Base-by-base conservation (phyloP, 257 asterid genomes). In the Penstemon newberryi region DNA sequence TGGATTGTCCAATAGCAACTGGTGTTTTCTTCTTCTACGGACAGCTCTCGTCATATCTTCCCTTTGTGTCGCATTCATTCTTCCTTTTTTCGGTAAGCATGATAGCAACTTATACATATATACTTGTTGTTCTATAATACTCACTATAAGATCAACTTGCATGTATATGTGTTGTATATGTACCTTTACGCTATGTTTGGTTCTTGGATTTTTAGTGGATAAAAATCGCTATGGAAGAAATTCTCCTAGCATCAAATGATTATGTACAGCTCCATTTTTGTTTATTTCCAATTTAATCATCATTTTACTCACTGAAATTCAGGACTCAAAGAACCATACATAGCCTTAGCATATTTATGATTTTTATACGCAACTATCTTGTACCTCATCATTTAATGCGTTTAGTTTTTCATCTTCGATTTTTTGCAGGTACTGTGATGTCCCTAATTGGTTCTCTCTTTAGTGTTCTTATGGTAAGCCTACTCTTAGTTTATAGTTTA, bases 401-500 rank as follows among this genome's bases (percentile, higher is more conserved):
- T 11, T 5, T 42, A 19, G 10, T 8, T 44, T 8, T 18, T 60
- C 56, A 43, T 41, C 19, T 2, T 66, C 60, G 19, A 54, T 40
- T 64, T 37, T 62, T 73, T 79, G 76, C 86, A 92, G 96, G 96
- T 77, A 83, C 83, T 25, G 83, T 89, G 84, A 92, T 89, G 96
- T 85, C 98, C 74, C 75, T 92, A 69, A 80, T 86, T 69, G 98
- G 96, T 54, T 92, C 96, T 12, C 85, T 91, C 69, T 80, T 87
- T 63, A 87, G 96, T 61, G 68, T 89, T 66, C 85, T 91, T 39
- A 82, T 89, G 96, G 96, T 92, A 79, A 82, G 85, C 73, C 51
- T 40, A 39, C 53, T 25, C 13, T 56, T 49, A 9, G 54, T 57
- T 57, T 3, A 7, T 33, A 5, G 36, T 7, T 56, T 0, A 39